A percentile compares a stretch with the other conserved stretches of the same genome.
phyloP scores from a whole-genome alignment of 306 rosid species.

The Quercus cerris region DNA sequence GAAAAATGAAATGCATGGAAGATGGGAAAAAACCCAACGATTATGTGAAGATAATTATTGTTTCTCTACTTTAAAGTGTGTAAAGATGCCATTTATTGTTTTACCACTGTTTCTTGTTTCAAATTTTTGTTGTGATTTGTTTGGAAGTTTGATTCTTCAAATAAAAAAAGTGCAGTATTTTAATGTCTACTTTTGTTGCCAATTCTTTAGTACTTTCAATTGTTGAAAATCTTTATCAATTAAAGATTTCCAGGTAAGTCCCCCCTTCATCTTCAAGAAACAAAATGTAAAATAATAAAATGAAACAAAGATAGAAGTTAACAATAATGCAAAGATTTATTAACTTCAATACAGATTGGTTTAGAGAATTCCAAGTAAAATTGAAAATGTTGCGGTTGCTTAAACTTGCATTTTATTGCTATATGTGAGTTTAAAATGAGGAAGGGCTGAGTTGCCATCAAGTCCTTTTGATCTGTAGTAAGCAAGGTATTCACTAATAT shows the following conservation, averaged over 20 bases:
- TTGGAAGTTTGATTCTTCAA: slow-evolving; percentile 16
- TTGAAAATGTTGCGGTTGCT: background rate
- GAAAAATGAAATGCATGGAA: slow-evolving; percentile 6
- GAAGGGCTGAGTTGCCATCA: slow-evolving; percentile 61
- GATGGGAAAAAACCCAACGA: background rate
- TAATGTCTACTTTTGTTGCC: background rate
- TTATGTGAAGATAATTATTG: slow-evolving; percentile 15
- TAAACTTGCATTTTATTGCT: background rate
- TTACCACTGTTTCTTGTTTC: background rate
- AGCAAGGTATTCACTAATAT: slow-evolving; percentile 50
- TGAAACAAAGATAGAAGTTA: background rate
- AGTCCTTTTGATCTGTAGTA: slow-evolving; percentile 60
- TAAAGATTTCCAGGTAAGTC: background rate
- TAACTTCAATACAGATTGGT: background rate
- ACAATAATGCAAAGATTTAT: background rate
- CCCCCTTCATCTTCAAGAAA: background rate
- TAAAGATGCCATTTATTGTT: slow-evolving; percentile 23
- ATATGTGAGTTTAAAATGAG: slow-evolving; percentile 31
- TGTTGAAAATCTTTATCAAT: background rate
- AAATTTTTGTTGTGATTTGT: slow-evolving; percentile 14
- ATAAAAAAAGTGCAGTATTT: background rate
- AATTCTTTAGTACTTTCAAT: background rate
- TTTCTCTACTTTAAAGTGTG: slow-evolving; percentile 16
- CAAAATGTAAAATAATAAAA: background rate
- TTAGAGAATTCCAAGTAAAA: background rate